Evolutionary conservation across 1,139 yeast genomes (phyloP), one percentile per base, ranked within the genome.

Genomic region (Candida anutae): DNA sequence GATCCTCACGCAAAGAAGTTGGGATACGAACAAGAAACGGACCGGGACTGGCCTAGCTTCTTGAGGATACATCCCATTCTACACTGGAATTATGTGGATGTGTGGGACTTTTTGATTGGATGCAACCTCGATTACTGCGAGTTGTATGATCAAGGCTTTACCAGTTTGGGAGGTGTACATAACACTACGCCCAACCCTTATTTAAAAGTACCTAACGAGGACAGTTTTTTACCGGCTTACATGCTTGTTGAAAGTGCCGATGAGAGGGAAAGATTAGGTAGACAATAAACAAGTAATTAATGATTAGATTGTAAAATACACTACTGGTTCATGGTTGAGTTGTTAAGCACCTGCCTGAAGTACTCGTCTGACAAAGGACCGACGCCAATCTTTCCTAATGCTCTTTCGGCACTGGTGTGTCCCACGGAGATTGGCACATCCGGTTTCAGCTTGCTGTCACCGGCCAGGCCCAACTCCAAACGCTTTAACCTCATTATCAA

Each of bases 1-100:
- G 95, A 85, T 46, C 95, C 95, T 0, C 80, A 69, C 46, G 87
- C 93, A 0, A 53, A 55, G 1, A 39, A 55, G 10, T 58, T 85
- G 21, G 38, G 58, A 11, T 64, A 64, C 30, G 69, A 78, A 34
- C 87, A 82, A 42, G 49, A 45, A 22, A 85, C 95, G 0, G 95
- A 85, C 46, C 79, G 74, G 36, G 75, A 84, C 29, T 85, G 95
- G 95, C 95, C 95, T n/a, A 57, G 61, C 21, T 85, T 85, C 47
- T 53, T 77, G 38, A 57, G 95, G 25, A 63, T 84, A 6, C 90
- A 84, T 43, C 95, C 95, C 0, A 78, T 85, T 9, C 61, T 85
- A 27, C 80, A 81, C 30, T 85, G 95, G 95, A 69, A 69, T 24
- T 83, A 81, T 42, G 69, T 66, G 16, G 84, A 84, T 33, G 65